Percentiles rank a stretch among this genome's conserved stretches.
Conservation (phyloP, 257 asterid species). For the Solanum sitiens region DNA sequence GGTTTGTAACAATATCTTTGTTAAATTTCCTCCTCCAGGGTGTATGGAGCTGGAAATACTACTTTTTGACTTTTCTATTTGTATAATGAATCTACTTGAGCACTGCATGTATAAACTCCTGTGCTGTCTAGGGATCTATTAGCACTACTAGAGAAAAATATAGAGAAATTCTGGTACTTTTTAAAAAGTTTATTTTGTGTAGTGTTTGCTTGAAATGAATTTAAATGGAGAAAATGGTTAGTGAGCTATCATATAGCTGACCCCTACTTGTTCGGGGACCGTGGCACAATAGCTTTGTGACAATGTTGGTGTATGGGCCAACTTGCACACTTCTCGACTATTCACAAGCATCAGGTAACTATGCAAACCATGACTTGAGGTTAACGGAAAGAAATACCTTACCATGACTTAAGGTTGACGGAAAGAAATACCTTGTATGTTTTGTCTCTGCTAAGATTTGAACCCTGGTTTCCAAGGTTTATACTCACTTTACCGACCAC, state of each 20-base stretch:
- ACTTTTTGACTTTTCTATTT: neutral
- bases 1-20: slow-evolving; percentile 26
- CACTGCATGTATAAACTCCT: neutral
- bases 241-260: neutral
- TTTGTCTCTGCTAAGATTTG: neutral
- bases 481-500: neutral
- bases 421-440: neutral
- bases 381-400: neutral
- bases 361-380: neutral
- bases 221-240: neutral
- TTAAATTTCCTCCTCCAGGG: neutral
- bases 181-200: neutral
- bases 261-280: neutral
- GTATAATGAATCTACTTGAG: neutral
- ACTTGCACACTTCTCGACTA: neutral
- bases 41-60: neutral
- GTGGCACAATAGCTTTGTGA: neutral
- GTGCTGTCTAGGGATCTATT: neutral
- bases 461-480: neutral
- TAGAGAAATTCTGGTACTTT: neutral
- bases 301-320: neutral
- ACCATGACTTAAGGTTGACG: neutral
- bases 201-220: neutral
- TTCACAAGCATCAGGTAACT: neutral
- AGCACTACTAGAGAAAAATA: neutral